Conservation (phyloP, 371 early-diverging fungal genomes). For the Funneliformis caledonium region DNA sequence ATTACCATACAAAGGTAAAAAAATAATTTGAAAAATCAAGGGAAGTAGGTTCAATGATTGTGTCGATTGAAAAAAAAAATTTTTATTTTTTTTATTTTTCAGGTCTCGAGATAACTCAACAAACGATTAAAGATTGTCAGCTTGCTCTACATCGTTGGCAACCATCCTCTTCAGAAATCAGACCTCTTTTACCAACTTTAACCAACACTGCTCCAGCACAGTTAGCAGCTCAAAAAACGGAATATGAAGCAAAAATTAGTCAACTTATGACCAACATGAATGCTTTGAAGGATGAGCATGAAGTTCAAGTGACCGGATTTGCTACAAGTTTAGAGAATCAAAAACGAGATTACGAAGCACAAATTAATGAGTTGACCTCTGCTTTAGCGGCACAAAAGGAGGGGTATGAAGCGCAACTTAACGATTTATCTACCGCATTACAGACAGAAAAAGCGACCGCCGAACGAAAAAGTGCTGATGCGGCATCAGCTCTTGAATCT, state of each 20-base stretch:
- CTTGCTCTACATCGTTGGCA: constrained; percentile 38
- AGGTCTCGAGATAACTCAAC: constrained; percentile 1
- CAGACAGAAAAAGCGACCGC: background rate
- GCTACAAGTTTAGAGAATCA: constrained; percentile 1
- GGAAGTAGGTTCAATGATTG: background rate
- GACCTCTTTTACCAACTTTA: constrained; percentile 29
- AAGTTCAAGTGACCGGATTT: constrained; percentile 14
- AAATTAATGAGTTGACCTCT: constrained; percentile 2
- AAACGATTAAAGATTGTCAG: constrained; percentile 38
- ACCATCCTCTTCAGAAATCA: constrained; percentile 6
- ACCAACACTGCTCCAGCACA: constrained; percentile 35
- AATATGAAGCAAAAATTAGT: constrained; percentile 34
- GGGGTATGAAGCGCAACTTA: constrained; percentile 34
- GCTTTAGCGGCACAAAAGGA: constrained; percentile 26
- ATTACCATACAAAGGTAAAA: constrained; percentile 23
- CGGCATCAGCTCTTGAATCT: background rate
- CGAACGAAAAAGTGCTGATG: background rate
- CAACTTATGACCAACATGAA: constrained; percentile 3
- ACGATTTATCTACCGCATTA: constrained; percentile 22
- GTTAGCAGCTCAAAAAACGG: constrained; percentile 38
- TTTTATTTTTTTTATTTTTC: background rate
- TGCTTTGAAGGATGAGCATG: constrained; percentile 13
- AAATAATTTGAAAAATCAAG: background rate
- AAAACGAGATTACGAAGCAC: constrained; percentile 16
- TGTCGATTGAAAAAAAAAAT: background rate